Percentiles rank a stretch among this genome's conserved stretches.
phyloP scores from a whole-genome alignment of 2,329 filamentous ascomycete genomes.

The Penicillium sp. region DNA sequence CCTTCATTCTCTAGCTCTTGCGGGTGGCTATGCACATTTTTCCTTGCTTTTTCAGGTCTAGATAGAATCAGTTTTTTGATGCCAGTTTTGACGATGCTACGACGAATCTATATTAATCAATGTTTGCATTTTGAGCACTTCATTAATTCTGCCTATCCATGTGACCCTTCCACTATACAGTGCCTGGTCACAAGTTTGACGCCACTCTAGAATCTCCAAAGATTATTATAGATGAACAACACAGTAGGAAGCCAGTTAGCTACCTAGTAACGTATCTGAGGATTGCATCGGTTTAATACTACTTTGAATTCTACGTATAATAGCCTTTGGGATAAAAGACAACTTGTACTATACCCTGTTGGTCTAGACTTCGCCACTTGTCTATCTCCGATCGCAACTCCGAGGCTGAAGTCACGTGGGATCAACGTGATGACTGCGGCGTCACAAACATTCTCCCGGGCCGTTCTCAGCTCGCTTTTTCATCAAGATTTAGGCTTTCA shows the following conservation, averaged over 20 bases:
- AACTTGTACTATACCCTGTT: too few relatives aligned
- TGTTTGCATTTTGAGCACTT: too few relatives aligned
- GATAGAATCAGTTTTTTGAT: background rate
- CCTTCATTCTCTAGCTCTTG: background rate
- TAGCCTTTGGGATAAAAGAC: too few relatives aligned
- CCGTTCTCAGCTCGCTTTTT: constrained; percentile 9
- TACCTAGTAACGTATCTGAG: too few relatives aligned
- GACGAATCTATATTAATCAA: constrained; percentile 1
- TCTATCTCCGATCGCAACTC: constrained; percentile 22
- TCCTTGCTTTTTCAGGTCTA: background rate
- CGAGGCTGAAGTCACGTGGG: constrained; percentile 28
- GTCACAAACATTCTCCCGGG: constrained; percentile 22
- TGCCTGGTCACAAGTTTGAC: too few relatives aligned
- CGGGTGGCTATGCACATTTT: background rate
- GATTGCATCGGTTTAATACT: too few relatives aligned
- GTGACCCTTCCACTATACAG: too few relatives aligned
- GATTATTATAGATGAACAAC: too few relatives aligned
- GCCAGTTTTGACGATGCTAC: background rate
- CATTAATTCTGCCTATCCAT: too few relatives aligned
- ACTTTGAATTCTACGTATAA: too few relatives aligned
- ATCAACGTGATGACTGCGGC: constrained; percentile 19
- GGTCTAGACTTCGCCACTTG: constrained; percentile 1
- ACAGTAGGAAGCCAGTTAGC: too few relatives aligned
- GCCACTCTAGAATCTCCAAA: too few relatives aligned
- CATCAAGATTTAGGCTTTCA: constrained; percentile 1